Conservation (phyloP, 768 basidiomycete species). For the Suillus tomentosus region DNA sequence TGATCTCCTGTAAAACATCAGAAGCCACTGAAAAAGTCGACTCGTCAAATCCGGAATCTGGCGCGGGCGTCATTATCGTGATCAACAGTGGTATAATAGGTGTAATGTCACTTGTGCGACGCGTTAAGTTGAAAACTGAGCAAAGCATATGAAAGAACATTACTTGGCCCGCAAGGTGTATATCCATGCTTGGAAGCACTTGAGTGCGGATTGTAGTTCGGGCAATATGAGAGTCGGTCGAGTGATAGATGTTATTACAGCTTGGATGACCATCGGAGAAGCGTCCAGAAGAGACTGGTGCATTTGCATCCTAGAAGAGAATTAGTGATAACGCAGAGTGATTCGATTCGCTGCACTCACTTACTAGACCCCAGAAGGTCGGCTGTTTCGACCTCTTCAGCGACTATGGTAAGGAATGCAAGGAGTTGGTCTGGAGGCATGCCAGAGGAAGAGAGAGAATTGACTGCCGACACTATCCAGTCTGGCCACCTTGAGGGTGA, state of each 20-base stretch:
- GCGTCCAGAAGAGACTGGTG: constrained; percentile 67
- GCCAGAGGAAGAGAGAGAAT: constrained; percentile 60
- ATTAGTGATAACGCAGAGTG: constrained; percentile 13
- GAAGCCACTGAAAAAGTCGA: constrained; percentile 63
- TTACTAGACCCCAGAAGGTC: constrained; percentile 74
- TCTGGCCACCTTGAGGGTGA: constrained; percentile 67
- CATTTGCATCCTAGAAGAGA: constrained; percentile 54
- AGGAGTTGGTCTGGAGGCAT: constrained; percentile 61
- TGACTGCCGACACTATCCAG: constrained; percentile 71
- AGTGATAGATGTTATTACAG: constrained; percentile 60
- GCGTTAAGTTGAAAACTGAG: constrained; percentile 8
- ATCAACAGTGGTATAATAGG: constrained; percentile 69
- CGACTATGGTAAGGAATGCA: constrained; percentile 80
- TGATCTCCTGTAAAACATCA: constrained; percentile 75
- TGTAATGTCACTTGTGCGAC: constrained; percentile 58
- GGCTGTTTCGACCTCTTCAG: constrained; percentile 77
- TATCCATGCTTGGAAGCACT: constrained; percentile 86
- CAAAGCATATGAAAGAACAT: constrained; percentile 18
- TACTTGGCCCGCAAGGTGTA: constrained; percentile 67
- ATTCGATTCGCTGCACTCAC: constrained; percentile 44
- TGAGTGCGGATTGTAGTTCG: constrained; percentile 71
- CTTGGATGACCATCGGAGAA: constrained; percentile 68
- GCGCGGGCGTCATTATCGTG: constrained; percentile 39
- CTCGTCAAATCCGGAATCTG: constrained; percentile 44
- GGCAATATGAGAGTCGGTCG: constrained; percentile 35